These are phyloP conservation scores for Ocimum tenuiflorum DNA, from an alignment of 257 asterid genomes.

Conservation along the genomic window DNA sequence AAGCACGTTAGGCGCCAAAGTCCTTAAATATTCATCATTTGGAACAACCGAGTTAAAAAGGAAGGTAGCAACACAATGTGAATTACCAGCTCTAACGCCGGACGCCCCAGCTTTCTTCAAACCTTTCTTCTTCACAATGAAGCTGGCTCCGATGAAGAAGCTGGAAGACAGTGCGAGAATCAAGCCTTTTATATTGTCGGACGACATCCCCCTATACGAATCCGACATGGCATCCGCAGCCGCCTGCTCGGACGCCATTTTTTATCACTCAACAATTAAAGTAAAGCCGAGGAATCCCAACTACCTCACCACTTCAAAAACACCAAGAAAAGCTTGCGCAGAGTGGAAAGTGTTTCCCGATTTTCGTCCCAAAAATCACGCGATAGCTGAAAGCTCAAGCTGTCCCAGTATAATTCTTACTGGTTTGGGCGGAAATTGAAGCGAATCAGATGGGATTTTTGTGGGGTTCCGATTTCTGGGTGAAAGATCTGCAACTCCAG, in stretches of 20 bases:
- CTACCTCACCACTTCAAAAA: conserved; percentile 23
- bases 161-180: conserved; percentile 70
- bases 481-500: conserved; percentile 20
- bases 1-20: no score
- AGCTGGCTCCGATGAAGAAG: conserved; percentile 76
- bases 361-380: conserved; percentile 20
- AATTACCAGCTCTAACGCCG: conserved; percentile 74
- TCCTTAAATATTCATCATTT: no score
- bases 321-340: conserved; percentile 10
- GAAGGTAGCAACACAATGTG: not conserved
- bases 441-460: conserved; percentile 2
- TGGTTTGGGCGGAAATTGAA: not conserved
- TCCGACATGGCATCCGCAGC: conserved; percentile 27
- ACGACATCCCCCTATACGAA: conserved; percentile 47
- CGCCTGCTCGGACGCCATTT: conserved; percentile 43
- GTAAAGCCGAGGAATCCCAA: not conserved
- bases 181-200: conserved; percentile 72
- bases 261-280: conserved; percentile 8
- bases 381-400: not conserved
- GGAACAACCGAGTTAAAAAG: not conserved
- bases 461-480: not conserved
- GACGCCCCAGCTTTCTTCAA: conserved; percentile 76
- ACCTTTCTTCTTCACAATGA: conserved; percentile 81
- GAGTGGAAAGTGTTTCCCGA: conserved; percentile 8
- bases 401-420: conserved; percentile 4